These are phyloP conservation scores for Jamesozyma piceae DNA, from an alignment of 805 yeast genomes.

Conservation along the genomic window DNA sequence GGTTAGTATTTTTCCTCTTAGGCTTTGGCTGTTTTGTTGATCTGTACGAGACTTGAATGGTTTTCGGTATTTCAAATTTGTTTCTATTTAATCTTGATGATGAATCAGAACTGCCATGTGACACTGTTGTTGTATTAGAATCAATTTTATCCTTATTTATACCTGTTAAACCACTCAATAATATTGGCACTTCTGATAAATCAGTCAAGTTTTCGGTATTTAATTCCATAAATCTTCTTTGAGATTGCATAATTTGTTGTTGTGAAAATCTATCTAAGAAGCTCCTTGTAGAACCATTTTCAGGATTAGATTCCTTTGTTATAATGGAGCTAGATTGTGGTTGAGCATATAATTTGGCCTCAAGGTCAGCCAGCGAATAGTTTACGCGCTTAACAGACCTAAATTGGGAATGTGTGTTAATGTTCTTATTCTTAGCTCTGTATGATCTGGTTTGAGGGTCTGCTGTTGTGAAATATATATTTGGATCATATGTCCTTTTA, in stretches of 20 bases:
- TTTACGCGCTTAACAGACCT: conserved; percentile 28
- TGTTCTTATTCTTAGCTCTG: conserved; percentile 13
- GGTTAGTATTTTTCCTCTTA: conserved; percentile 26
- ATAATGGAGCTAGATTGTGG: not conserved
- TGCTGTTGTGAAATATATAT: conserved; percentile 24
- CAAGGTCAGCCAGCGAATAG: conserved; percentile 30
- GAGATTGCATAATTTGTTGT: conserved; percentile 25
- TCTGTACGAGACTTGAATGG: conserved; percentile 22
- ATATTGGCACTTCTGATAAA: conserved; percentile 22
- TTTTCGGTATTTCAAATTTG: conserved; percentile 27
- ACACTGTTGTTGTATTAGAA: conserved; percentile 11
- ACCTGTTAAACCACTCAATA: conserved; percentile 26
- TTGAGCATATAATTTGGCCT: conserved; percentile 21
- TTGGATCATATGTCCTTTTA: conserved; percentile 26
- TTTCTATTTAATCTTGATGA: conserved; percentile 14
- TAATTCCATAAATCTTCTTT: conserved; percentile 27
- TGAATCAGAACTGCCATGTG: conserved; percentile 6
- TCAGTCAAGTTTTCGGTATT: conserved; percentile 26
- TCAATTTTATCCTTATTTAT: conserved; percentile 26
- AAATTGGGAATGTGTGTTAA: conserved; percentile 12
- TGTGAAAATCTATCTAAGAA: conserved; percentile 20
- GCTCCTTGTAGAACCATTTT: conserved; percentile 9
- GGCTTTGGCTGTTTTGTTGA: conserved; percentile 29
- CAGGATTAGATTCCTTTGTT: conserved; percentile 2
- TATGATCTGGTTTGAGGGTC: conserved; percentile 17